Evolutionary conservation across 164 flowering plant species (phyloP).

Genomic region (Sedum album): DNA sequence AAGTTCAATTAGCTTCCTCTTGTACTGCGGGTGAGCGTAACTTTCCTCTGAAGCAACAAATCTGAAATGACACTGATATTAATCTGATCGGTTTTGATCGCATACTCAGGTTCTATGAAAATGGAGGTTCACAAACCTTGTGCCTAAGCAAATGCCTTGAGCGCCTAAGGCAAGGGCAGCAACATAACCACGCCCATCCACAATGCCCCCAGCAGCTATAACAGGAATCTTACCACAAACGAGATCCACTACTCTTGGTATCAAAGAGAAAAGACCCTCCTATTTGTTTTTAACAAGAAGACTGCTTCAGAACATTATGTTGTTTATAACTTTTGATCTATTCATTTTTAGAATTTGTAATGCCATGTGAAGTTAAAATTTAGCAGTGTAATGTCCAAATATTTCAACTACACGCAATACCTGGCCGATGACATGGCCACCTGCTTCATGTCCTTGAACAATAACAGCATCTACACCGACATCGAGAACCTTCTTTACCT

Average conservation of each 20-base stretch:
- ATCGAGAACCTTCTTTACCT: slow-evolving; percentile 57
- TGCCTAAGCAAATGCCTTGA: slow-evolving; percentile 67
- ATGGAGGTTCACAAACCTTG: slow-evolving; percentile 35
- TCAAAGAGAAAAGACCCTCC: slow-evolving; percentile 45
- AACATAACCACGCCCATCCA: slow-evolving; percentile 83
- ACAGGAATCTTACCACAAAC: slow-evolving; percentile 50
- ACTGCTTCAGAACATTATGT: no score
- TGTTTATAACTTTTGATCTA: no score
- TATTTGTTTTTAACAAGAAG: no score
- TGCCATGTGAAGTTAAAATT: no score
- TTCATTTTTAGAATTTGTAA: no score
- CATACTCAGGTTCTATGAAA: neutral
- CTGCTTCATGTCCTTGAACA: no score
- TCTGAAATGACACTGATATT: slow-evolving; percentile 24
- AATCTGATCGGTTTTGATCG: no score
- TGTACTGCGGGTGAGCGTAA: slow-evolving; percentile 79
- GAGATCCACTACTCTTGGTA: slow-evolving; percentile 80
- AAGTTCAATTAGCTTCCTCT: slow-evolving; percentile 55
- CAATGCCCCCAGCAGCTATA: slow-evolving; percentile 89
- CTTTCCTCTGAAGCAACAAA: slow-evolving; percentile 85
- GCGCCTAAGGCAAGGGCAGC: slow-evolving; percentile 94
- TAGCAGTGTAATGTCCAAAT: no score
- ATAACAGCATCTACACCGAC: no score
- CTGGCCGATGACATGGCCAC: no score
- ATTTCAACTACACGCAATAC: no score